Evolutionary conservation across 768 basidiomycete species (phyloP).

Genomic region (Cyclocybe cylindracea): DNA sequence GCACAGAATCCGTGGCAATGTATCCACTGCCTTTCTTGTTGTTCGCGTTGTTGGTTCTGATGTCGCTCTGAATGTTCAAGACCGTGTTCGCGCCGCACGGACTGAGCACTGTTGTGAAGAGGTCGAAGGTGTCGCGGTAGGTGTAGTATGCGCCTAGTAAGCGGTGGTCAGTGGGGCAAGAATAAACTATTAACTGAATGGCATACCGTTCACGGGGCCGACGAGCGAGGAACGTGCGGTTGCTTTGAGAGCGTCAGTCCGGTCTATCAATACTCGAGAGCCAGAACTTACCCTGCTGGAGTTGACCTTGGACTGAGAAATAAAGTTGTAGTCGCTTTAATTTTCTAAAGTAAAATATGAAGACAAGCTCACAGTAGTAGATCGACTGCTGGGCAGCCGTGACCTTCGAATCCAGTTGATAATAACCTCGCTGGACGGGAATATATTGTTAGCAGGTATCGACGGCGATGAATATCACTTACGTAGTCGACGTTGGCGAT

Average conservation of each 20-base stretch:
- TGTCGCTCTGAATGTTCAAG: slow-evolving; percentile 22
- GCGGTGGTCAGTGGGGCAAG: neutral
- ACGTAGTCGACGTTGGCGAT: slow-evolving; percentile 25
- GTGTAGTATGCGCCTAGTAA: slow-evolving; percentile 18
- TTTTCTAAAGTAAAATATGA: neutral
- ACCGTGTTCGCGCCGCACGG: slow-evolving; percentile 25
- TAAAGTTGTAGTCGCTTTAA: neutral
- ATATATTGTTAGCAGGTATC: neutral
- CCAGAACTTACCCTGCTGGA: slow-evolving; percentile 17
- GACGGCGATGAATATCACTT: neutral
- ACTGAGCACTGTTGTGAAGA: slow-evolving; percentile 19
- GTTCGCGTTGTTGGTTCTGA: slow-evolving; percentile 20
- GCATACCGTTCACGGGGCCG: slow-evolving; percentile 18
- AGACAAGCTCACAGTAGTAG: slow-evolving; percentile 21
- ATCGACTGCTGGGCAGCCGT: slow-evolving; percentile 24
- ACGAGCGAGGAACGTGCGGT: slow-evolving; percentile 22
- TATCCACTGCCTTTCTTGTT: slow-evolving; percentile 23
- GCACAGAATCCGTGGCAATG: slow-evolving; percentile 23
- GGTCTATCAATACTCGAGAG: neutral
- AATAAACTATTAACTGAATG: neutral
- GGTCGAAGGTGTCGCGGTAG: slow-evolving; percentile 25
- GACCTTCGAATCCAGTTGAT: slow-evolving; percentile 23
- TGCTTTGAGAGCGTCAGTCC: neutral
- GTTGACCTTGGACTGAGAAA: slow-evolving; percentile 22
- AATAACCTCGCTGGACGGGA: slow-evolving; percentile 20